These are phyloP conservation scores for Fusarium brachygibbosum DNA, from an alignment of 2,329 filamentous ascomycete species.

Conservation along the genomic window DNA sequence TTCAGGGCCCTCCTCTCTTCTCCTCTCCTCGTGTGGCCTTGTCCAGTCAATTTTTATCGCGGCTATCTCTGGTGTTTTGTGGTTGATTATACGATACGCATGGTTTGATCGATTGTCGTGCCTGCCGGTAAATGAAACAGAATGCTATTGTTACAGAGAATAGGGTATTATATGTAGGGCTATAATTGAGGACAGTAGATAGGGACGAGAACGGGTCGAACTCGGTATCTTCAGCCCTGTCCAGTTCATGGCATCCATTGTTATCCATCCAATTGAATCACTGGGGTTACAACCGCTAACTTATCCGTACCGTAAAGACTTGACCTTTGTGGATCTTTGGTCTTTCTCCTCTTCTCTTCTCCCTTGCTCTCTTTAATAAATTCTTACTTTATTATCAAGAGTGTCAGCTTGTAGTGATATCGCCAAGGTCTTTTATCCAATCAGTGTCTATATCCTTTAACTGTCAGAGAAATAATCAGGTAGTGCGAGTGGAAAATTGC, in stretches of 20 bases:
- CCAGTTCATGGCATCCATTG: conserved; percentile 1
- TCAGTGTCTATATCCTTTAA: not conserved
- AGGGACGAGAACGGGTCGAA: not conserved
- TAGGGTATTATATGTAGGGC: not conserved
- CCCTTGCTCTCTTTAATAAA: not conserved
- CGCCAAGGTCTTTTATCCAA: too few relatives aligned
- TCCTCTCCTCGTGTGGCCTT: not conserved
- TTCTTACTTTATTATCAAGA: not conserved
- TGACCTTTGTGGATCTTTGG: not conserved
- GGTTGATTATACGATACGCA: conserved; percentile 2
- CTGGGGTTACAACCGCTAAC: not conserved
- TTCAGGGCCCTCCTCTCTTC: conserved; percentile 8
- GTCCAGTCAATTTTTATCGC: not conserved
- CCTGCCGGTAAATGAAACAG: not conserved
- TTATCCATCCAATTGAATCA: not conserved
- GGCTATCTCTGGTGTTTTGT: not conserved
- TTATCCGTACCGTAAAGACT: not conserved
- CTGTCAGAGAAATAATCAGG: not conserved
- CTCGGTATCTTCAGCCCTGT: conserved; percentile 21
- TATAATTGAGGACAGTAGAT: not conserved
- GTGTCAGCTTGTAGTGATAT: not conserved
- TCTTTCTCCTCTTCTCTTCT: conserved; percentile 3
- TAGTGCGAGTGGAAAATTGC: too few relatives aligned
- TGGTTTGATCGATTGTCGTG: not conserved
- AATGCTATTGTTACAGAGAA: not conserved